A percentile compares a stretch with the other conserved stretches of the same genome.
Conservation (phyloP, 2,329 filamentous ascomycete genomes). For the Trichothecium roseum region DNA sequence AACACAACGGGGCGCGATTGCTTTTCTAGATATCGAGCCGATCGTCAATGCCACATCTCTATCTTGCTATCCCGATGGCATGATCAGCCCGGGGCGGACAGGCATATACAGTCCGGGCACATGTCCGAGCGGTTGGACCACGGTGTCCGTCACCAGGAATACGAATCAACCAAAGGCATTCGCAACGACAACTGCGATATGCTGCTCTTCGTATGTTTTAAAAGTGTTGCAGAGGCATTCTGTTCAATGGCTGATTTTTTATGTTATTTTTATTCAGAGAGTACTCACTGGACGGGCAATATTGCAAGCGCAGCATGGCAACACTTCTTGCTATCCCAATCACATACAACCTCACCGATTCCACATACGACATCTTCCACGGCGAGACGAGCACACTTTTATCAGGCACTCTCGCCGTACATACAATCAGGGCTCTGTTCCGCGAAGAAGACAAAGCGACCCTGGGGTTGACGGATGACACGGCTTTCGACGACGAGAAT, state of each 20-base stretch:
- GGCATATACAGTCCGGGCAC: constrained; percentile 29
- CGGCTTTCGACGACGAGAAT: constrained; percentile 13
- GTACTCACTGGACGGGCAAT: constrained; percentile 20
- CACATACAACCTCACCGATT: constrained; percentile 20
- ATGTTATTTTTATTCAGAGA: constrained; percentile 16
- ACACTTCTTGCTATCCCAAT: constrained; percentile 25
- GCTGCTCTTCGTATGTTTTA: constrained; percentile 29
- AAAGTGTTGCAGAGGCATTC: constrained; percentile 1
- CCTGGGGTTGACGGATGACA: constrained; percentile 22
- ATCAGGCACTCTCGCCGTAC: constrained; percentile 24
- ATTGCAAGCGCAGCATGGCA: constrained; percentile 23
- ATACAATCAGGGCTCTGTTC: constrained; percentile 26
- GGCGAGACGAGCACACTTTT: constrained; percentile 25
- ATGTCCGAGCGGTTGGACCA: constrained; percentile 29
- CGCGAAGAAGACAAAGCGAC: constrained; percentile 21
- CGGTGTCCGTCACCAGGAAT: constrained; percentile 19
- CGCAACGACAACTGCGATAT: constrained; percentile 27
- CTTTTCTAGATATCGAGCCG: constrained; percentile 26
- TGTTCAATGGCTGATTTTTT: background rate
- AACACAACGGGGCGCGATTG: constrained; percentile 16
- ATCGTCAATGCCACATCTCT: constrained; percentile 23
- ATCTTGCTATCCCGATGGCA: constrained; percentile 29
- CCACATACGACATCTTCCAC: constrained; percentile 22
- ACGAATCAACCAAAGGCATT: constrained; percentile 14
- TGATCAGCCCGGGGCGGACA: constrained; percentile 24